Conservation (phyloP, 1,139 yeast genomes). For the Nakaseomyces uthaithaninus region DNA sequence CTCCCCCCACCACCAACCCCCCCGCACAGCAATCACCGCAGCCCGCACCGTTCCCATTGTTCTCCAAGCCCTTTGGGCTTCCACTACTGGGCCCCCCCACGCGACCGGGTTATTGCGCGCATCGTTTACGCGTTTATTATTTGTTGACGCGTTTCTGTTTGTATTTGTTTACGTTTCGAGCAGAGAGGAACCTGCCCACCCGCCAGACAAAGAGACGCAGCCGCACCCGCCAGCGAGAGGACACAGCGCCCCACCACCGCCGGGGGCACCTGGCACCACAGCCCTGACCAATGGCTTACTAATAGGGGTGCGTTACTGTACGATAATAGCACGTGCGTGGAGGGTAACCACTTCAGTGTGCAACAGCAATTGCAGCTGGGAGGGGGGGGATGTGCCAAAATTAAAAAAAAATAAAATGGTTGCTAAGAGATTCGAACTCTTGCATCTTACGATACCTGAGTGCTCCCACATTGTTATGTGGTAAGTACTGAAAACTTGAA, state of each 20-base stretch:
- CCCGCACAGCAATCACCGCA: too few relatives aligned
- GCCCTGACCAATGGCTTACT: neutral
- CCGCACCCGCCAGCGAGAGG: too few relatives aligned
- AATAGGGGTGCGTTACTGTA: conserved; percentile 1
- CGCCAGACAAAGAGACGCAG: too few relatives aligned
- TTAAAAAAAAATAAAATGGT: conserved; percentile 7
- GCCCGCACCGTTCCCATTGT: too few relatives aligned
- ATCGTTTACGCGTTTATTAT: conserved; percentile 5
- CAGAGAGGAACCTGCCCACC: too few relatives aligned
- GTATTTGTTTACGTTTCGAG: neutral
- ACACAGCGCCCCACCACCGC: too few relatives aligned
- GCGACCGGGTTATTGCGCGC: too few relatives aligned
- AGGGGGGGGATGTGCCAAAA: neutral
- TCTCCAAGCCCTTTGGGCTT: too few relatives aligned
- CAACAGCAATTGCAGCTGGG: neutral
- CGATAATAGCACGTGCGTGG: too few relatives aligned
- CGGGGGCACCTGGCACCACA: too few relatives aligned
- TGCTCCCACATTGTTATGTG: conserved; percentile 8
- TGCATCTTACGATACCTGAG: conserved; percentile 13
- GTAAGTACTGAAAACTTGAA: conserved; percentile 8
- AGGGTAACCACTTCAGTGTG: neutral
- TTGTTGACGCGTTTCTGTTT: neutral
- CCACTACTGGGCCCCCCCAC: too few relatives aligned
- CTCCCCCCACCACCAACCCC: too few relatives aligned
- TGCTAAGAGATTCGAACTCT: conserved; percentile 12